Base-by-base conservation (phyloP, 1,139 yeast genomes). In the Komagataea norvegica region DNA sequence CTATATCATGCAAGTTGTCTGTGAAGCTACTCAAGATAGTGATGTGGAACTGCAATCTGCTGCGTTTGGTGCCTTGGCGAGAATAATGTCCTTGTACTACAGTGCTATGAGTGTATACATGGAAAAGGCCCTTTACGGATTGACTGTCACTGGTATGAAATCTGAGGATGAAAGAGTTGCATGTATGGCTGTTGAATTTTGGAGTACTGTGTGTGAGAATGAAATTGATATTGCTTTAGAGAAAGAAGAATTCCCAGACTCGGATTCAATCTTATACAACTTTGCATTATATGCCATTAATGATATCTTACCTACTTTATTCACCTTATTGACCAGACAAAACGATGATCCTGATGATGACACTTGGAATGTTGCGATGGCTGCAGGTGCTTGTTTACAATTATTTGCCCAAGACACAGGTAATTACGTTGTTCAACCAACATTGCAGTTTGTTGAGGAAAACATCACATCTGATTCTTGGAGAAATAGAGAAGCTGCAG, bases 291-390 rank as follows among this genome's bases (percentile, higher is more conserved):
- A 79, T 44, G 96, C 97, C 5, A 70, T 87, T 41, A 70, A 74
- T 41, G 94, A 86, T 54, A 94, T 91, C 14, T 72, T 91, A 44
- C 98, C 98, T 25, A 86, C 94, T 17, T 68, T 91, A 46, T 72
- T 91, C 52, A 70, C 75, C 27, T 70, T 91, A 44, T 73, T 91
- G 46, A 85, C 93, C 11, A 77, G 88, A 59, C 96, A 88, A 61
- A 91, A 87, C 58, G 96, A 86, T 42, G 95, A 85, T 52, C 79
- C 85, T 25, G 79, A 72, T 45, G 96, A 88, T 59, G 98, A 91
- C 56, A 95, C 87, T 54, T 91, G 98, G 98, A 84, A 89, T 40
- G 95, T 88, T 32, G 80, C 96, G 8, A 91, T 91, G 98, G 96
- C 98, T 36, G 96, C 98, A 3, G 98, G 96, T 54, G 91, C 97